These are phyloP conservation scores for Kalaharituber pfeilii DNA, from an alignment of 2,329 filamentous ascomycete genomes.

Conservation along the genomic window DNA sequence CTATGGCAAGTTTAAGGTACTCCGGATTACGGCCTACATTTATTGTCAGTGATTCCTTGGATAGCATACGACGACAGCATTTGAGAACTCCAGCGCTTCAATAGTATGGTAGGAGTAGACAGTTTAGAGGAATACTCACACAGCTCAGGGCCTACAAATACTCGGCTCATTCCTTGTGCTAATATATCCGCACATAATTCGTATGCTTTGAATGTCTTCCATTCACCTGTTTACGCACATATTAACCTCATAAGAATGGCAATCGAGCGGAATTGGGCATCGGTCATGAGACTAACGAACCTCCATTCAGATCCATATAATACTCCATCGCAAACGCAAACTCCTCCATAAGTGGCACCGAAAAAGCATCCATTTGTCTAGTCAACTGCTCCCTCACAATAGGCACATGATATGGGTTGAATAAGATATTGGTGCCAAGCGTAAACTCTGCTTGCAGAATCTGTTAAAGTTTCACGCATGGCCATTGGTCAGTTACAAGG, in stretches of 20 bases:
- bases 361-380: not conserved
- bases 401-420: not conserved
- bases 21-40: not conserved
- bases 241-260: not conserved
- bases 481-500: no score
- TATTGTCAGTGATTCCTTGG: not conserved
- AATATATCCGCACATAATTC: not conserved
- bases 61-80: not conserved
- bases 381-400: not conserved
- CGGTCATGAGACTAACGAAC: not conserved
- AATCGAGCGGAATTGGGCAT: no score
- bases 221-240: not conserved
- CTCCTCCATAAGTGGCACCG: not conserved
- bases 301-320: not conserved
- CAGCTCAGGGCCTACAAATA: not conserved
- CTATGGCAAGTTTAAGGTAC: not conserved
- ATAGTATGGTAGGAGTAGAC: not conserved
- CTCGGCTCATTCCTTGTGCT: not conserved
- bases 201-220: not conserved
- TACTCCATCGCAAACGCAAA: not conserved
- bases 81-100: no score
- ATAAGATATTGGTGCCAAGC: not conserved
- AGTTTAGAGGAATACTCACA: not conserved
- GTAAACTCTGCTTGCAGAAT: not conserved
- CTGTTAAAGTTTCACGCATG: not conserved